Conservation (phyloP, 1,284 basidiomycete genomes). For the Sporisorium sorghi region DNA sequence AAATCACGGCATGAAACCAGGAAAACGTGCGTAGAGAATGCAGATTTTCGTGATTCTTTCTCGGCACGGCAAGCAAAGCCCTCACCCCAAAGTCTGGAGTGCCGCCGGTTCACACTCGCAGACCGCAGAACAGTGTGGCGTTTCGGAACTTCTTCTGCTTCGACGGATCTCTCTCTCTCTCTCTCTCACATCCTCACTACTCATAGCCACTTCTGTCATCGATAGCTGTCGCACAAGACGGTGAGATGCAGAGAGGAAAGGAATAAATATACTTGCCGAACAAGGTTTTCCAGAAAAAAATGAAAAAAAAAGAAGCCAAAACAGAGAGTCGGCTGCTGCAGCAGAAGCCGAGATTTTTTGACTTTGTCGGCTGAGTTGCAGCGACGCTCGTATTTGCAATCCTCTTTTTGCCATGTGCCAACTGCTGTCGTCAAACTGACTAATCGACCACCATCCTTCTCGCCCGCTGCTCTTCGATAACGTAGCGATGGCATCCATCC, state of each 20-base stretch:
- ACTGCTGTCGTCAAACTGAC: neutral
- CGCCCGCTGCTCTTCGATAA: neutral
- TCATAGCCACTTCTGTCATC: too few relatives aligned
- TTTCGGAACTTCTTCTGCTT: too few relatives aligned
- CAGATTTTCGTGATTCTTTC: constrained; percentile 5
- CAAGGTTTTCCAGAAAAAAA: too few relatives aligned
- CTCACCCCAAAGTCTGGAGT: too few relatives aligned
- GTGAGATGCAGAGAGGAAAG: too few relatives aligned
- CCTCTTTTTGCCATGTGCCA: neutral
- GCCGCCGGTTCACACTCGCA: too few relatives aligned
- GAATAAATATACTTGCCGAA: too few relatives aligned
- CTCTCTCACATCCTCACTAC: too few relatives aligned
- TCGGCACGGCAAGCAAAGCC: neutral
- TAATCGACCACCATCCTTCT: neutral
- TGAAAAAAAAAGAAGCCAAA: too few relatives aligned
- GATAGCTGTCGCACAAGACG: too few relatives aligned
- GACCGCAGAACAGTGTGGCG: neutral
- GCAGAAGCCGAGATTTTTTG: neutral
- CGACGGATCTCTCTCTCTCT: too few relatives aligned
- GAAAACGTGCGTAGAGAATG: constrained; percentile 11
- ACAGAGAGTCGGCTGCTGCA: too few relatives aligned
- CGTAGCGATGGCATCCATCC: constrained; percentile 5
- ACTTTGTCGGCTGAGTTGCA: constrained; percentile 1
- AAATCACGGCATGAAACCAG: neutral
- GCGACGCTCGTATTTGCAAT: neutral